These are phyloP conservation scores for Crithidia thermophila DNA, from an alignment of 208 protist species.

Conservation along the genomic window DNA sequence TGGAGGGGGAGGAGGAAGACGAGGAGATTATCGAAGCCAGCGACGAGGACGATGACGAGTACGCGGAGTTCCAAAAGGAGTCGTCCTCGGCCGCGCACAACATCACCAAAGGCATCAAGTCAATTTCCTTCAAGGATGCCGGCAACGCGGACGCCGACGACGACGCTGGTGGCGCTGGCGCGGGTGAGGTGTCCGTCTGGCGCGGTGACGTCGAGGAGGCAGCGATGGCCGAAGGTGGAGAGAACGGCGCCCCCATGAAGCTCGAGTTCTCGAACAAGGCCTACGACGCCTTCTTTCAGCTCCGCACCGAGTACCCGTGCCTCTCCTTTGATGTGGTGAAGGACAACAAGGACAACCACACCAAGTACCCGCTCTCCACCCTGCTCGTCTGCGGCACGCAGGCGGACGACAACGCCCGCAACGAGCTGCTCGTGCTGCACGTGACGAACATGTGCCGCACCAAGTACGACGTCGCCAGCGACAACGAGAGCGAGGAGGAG, in stretches of 20 bases:
- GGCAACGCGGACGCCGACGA: slow-evolving; percentile 21
- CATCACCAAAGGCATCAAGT: slow-evolving; percentile 45
- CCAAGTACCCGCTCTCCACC: slow-evolving; percentile 92
- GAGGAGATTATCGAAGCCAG: slow-evolving; percentile 67
- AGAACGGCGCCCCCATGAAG: slow-evolving; percentile 23
- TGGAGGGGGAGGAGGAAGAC: slow-evolving; percentile 39
- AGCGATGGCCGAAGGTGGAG: slow-evolving; percentile 24
- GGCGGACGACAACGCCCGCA: slow-evolving; percentile 88
- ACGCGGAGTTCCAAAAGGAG: slow-evolving; percentile 83
- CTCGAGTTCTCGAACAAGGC: slow-evolving; percentile 88
- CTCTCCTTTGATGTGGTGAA: slow-evolving; percentile 86
- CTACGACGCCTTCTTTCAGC: slow-evolving; percentile 92
- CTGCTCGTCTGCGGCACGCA: slow-evolving; percentile 96
- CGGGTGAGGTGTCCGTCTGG: slow-evolving; percentile 38
- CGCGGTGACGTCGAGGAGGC: slow-evolving; percentile 36
- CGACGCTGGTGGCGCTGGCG: slow-evolving; percentile 18
- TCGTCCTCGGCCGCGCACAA: slow-evolving; percentile 15
- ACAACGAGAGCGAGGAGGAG: slow-evolving; percentile 85
- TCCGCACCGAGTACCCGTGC: slow-evolving; percentile 89
- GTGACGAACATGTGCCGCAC: slow-evolving; percentile 94
- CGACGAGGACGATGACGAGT: slow-evolving; percentile 74
- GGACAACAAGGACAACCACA: slow-evolving; percentile 68
- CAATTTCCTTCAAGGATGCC: slow-evolving; percentile 56
- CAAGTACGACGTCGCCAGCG: slow-evolving; percentile 91
- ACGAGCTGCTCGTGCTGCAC: slow-evolving; percentile 95